These are phyloP conservation scores for Kodamaea kaohsiungensis DNA, from an alignment of 805 yeast genomes.

Conservation along the genomic window DNA sequence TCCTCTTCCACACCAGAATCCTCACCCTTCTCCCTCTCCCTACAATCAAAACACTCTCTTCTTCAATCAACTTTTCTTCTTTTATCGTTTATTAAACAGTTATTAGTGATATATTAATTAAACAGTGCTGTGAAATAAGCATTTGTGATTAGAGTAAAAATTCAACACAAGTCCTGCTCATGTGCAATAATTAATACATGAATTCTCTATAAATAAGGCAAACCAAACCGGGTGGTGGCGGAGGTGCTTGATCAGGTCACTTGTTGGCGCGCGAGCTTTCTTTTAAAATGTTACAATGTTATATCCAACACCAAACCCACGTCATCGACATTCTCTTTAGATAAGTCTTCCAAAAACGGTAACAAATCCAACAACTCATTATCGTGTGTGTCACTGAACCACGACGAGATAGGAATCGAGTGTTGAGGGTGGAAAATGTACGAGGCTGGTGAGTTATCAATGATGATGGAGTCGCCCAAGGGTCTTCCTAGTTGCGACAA, in stretches of 20 bases:
- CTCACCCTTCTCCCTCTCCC: not conserved
- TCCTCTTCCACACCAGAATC: too few relatives aligned
- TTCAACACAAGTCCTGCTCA: constrained; percentile 14
- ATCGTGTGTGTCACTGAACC: constrained; percentile 98
- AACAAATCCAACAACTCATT: constrained; percentile 89
- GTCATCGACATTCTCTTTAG: constrained; percentile 73
- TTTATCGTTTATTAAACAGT: not conserved
- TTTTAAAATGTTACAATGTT: constrained; percentile 34
- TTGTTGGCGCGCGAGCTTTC: not conserved
- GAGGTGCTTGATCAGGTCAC: not conserved
- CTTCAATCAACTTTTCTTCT: not conserved
- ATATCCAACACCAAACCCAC: constrained; percentile 86
- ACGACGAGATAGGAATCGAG: constrained; percentile 93
- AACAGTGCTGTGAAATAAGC: not conserved
- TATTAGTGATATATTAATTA: constrained; percentile 3
- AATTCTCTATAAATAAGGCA: constrained; percentile 8
- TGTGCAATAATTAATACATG: constrained; percentile 10
- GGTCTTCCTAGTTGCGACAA: constrained; percentile 94
- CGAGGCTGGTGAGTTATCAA: constrained; percentile 98
- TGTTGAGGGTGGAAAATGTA: constrained; percentile 97
- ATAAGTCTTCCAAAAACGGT: constrained; percentile 86
- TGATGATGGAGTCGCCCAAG: constrained; percentile 76
- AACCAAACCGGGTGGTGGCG: not conserved
- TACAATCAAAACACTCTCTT: not conserved
- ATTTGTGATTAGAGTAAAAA: constrained; percentile 2